Conservation (phyloP, 2,329 filamentous ascomycete species). For the Volutella citrinella region DNA sequence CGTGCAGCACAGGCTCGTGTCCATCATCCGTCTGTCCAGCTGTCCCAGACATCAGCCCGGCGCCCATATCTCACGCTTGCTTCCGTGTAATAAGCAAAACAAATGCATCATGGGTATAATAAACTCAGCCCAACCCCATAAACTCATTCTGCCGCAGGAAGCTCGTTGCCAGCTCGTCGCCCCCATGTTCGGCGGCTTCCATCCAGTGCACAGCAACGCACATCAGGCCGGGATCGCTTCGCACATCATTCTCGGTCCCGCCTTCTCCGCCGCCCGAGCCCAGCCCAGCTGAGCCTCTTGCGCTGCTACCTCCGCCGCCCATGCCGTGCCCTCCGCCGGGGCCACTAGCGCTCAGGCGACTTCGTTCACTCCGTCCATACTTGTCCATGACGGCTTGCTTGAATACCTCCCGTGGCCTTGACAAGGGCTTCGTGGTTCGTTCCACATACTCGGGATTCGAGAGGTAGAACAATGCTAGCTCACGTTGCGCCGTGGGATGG, state of each 20-base stretch:
- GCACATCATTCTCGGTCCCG: conserved; percentile 45
- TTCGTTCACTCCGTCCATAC: conserved; percentile 44
- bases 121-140: conserved; percentile 30
- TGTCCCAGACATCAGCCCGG: too few relatives aligned
- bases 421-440: conserved; percentile 78
- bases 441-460: conserved; percentile 84
- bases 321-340: conserved; percentile 20
- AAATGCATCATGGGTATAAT: conserved; percentile 25
- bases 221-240: conserved; percentile 84
- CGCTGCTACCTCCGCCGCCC: conserved; percentile 21
- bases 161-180: conserved; percentile 78
- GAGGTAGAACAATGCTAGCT: conserved; percentile 90
- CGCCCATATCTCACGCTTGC: too few relatives aligned
- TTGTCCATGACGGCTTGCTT: conserved; percentile 80
- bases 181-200: conserved; percentile 82
- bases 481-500: conserved; percentile 76
- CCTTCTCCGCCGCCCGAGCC: conserved; percentile 20
- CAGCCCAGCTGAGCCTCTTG: conserved; percentile 19
- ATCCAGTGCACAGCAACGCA: conserved; percentile 97
- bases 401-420: conserved; percentile 84
- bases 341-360: conserved; percentile 19
- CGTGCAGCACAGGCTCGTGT: too few relatives aligned
- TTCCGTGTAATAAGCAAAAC: conserved; percentile 16
- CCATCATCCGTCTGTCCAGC: too few relatives aligned
- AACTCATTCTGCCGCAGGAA: conserved; percentile 69